Base-by-base conservation (phyloP, 768 basidiomycete genomes). In the Lepiota venenata region DNA sequence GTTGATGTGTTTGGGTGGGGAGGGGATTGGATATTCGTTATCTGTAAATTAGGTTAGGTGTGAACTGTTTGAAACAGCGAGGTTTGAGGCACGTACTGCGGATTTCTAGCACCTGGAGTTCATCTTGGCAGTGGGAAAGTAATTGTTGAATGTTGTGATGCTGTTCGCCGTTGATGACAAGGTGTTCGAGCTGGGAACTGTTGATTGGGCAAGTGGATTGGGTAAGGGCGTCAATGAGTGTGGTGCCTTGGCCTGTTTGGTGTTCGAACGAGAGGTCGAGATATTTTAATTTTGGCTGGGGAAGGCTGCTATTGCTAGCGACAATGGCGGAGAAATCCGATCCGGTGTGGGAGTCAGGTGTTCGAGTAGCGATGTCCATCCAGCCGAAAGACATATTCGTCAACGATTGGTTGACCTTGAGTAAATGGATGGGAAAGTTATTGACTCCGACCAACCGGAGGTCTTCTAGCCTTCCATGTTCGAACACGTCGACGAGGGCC, bases 241-340 rank as follows among this genome's bases (percentile, higher is more conserved):
- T 27, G 11, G 21, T 29, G 45, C 52, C 52, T 47, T 54, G 52
- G 10, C 5, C 22, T 10, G 36, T 27, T 16, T 54, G n/a, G n/a
- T 54, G 52, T 20, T 54, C 52, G n/a, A 54, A 54, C 15, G 52
- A 54, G 9, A 54, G 20, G n/a, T 54, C 45, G 11, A 54, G 45
- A 27, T 40, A 54, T 20, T 39, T 47, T n/a, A 54, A 38, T 7
- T 29, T 27, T 15, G 52, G 52, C n/a, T 42, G 50, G 27, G 9
- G 22, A 11, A 9, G 32, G 32, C 16, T 14, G 14, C 18, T 36
- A 47, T 35, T 36, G 15, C 2, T 15, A 47, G 46, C 12, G 25
- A 7, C 46, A 36, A 20, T 7, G 20, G 32, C 46, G 9, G 46
- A 47, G 27, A 22, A 14, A 42, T 38, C 44, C 6, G 43, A 22